Evolutionary conservation across 228 moss, liverwort and hornwort species (phyloP).

Genomic region (Sphagnum fallax): DNA sequence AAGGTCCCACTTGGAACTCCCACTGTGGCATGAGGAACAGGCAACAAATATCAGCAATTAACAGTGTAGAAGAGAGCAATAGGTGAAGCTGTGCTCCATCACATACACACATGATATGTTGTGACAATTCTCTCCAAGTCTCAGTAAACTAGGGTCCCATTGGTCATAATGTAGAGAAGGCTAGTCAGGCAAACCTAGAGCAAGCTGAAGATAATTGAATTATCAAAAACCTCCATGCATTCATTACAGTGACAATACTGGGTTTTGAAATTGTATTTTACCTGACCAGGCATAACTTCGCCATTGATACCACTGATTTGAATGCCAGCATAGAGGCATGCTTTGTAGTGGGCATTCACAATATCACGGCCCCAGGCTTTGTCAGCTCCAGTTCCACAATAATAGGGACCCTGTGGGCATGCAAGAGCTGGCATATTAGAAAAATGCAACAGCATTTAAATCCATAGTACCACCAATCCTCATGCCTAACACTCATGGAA

Average conservation of each 20-base stretch:
- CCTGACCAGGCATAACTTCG: constrained; percentile 74
- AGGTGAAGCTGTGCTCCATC: constrained; percentile 2
- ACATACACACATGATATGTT: not conserved
- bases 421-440: no score
- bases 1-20: constrained; percentile 89
- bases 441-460: no score
- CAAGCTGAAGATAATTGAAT: no score
- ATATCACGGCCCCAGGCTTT: constrained; percentile 90
- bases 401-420: constrained; percentile 63
- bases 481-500: no score
- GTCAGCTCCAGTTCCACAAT: constrained; percentile 88
- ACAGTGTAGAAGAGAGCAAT: no score
- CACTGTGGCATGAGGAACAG: constrained; percentile 26
- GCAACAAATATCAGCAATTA: no score
- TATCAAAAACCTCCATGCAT: no score
- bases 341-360: constrained; percentile 90
- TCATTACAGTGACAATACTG: no score
- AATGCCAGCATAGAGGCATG: constrained; percentile 68
- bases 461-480: no score
- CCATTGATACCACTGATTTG: constrained; percentile 79
- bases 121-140: constrained; percentile 17
- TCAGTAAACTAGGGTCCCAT: no score
- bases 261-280: not conserved
- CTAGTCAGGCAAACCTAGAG: no score
- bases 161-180: no score